Evolutionary conservation across 345 rosid genomes (phyloP).

Genomic region (Diplotaxis tenuifolia): DNA sequence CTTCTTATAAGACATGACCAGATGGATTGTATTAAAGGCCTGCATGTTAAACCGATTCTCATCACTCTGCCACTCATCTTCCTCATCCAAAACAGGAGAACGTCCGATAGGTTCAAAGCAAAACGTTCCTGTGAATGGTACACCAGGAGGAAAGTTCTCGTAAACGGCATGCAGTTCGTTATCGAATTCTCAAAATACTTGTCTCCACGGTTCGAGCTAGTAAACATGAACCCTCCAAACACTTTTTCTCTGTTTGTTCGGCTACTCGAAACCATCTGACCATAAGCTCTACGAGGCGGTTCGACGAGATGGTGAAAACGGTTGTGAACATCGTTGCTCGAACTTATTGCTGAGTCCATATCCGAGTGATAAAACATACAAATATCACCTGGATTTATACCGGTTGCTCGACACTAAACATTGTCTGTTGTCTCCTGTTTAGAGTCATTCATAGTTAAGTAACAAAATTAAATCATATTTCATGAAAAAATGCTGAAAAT

Average conservation of each 20-base stretch:
- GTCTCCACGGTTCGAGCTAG: conserved; percentile 20
- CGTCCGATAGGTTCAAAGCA: conserved; percentile 42
- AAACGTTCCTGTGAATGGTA: conserved; percentile 39
- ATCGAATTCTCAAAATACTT: background rate
- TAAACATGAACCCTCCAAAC: conserved; percentile 42
- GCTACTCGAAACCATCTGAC: background rate
- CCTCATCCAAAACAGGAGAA: conserved; percentile 3
- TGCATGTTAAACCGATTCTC: conserved; percentile 33
- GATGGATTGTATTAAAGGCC: conserved; percentile 34
- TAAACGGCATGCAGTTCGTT: conserved; percentile 32
- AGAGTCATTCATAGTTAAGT: background rate
- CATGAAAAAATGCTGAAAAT: background rate
- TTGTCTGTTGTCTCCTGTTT: conserved; percentile 20
- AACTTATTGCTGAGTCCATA: conserved; percentile 26
- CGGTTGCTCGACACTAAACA: conserved; percentile 33
- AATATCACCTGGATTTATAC: conserved; percentile 38
- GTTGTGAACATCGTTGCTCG: conserved; percentile 9
- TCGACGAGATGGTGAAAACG: conserved; percentile 12
- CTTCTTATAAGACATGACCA: conserved; percentile 33
- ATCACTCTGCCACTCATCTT: conserved; percentile 9
- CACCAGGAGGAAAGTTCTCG: conserved; percentile 36
- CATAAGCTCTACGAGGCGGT: background rate
- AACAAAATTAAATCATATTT: background rate
- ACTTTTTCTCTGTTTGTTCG: background rate
- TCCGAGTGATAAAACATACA: conserved; percentile 44